Base-by-base conservation (phyloP, 1,284 basidiomycete species). In the Meira nashicola region DNA sequence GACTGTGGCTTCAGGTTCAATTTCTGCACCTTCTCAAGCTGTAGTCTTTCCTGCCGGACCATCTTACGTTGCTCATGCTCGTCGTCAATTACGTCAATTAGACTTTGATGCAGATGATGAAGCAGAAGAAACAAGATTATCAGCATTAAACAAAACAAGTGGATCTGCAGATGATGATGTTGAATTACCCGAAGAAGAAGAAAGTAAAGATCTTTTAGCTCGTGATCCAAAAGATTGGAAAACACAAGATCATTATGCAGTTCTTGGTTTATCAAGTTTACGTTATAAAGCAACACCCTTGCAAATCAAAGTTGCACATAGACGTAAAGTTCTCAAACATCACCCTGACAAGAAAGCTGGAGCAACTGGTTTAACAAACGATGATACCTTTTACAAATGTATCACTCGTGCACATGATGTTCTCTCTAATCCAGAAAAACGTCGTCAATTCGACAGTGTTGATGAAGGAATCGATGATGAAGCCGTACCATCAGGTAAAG, bases 321-420 rank as follows among this genome's bases (percentile, higher is more conserved):
- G 93, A 74, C 93, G 94, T 83, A 98, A 98, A 83, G 94, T 98
- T 39, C 86, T 98, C 59, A 94, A 94, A 80, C 94, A 98, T 81
- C 94, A 98, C 81, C 94, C 94, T 0, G 94, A 98, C 83, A 98
- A 98, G 83, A 98, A 98, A 80, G 93, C 91, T 12, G 86, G 86
- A 48, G 73, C 79, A 2, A 82, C 84, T 1, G 86, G 86, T 66
- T 84, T 86, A 59, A 84, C 85, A 57, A 96, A 96, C 82, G 93
- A 97, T 81, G 94, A 98, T 78, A 87, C 87, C 3, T 98, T 98
- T 84, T 98, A 98, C 89, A 98, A 98, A 82, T 98, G 94, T 79
- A 96, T 98, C 72, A 88, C 90, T 81, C 98, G 98, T 80, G 92
- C 93, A 19, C 86, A 89, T 80, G 94, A 98, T 74, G 87, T 92